Conservation (phyloP, 2,329 filamentous ascomycete species). For the Pseudogymnoascus pannorum region DNA sequence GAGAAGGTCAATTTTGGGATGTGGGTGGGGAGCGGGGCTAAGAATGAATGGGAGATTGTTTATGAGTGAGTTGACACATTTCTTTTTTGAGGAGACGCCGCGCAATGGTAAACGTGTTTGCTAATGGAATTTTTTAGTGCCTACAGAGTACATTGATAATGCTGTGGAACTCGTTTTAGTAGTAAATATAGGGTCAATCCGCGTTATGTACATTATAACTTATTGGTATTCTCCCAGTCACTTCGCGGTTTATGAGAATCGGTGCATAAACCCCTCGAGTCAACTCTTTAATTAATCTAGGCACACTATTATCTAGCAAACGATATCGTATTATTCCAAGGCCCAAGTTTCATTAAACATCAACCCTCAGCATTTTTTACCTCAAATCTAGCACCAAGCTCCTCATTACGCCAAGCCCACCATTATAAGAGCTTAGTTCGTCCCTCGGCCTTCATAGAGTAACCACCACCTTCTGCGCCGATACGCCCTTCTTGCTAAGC, state of each 20-base stretch:
- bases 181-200: too few species aligned
- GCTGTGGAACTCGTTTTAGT: neutral
- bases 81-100: neutral
- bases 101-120: neutral
- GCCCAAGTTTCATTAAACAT: neutral
- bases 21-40: constrained; percentile 44
- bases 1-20: constrained; percentile 43
- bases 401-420: neutral
- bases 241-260: neutral
- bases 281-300: too few species aligned
- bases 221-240: neutral
- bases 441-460: constrained; percentile 12
- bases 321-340: neutral
- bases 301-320: neutral
- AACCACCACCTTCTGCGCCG: constrained; percentile 36
- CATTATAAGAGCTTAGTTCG: neutral
- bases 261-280: neutral
- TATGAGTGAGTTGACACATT: constrained; percentile 34
- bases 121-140: neutral
- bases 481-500: constrained; percentile 30
- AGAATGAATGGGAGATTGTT: constrained; percentile 38
- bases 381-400: neutral
- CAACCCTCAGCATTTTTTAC: neutral
- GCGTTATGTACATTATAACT: neutral
- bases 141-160: neutral